Evolutionary conservation across 352 stramenopile genomes (phyloP), one percentile per base, ranked within the genome.

Genomic region (Phytopythium vexans): DNA sequence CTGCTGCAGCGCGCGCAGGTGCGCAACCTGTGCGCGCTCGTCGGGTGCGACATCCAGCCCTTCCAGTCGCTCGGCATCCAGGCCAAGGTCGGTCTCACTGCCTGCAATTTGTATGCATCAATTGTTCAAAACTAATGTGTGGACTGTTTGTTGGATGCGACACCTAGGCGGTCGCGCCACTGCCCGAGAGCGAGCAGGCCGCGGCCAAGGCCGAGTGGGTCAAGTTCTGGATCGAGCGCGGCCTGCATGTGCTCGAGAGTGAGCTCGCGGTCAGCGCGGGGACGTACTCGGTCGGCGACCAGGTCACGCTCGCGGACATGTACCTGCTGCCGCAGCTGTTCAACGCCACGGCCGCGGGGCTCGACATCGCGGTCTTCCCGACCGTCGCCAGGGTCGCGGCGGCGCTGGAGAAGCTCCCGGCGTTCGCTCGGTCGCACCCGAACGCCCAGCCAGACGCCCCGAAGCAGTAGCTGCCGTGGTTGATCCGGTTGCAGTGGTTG

Each of bases 1-100:
- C 56, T 74, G 12, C 54, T 89, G n/a, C 63, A 83, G 43, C 76
- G 82, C 38, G 80, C 83, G 4, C 74, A 82, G 14, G 87, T 90
- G 31, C 81, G 83, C 49, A 89, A 94, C 64, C 64, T 97, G 35
- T 89, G 77, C 33, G 79, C 89, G 27, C 78, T 97, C 42, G 85
- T 98, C 32, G 94, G 91, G 59, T 85, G 82, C 35, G 88, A 95
- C 49, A 97, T 81, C 37, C 91, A 98, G 67, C 92, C 90, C 2
- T 70, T 97, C 32, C 91, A 98, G 72, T 97, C 97, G 59, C 60
- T 95, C 34, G 64, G 62, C 4, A 72, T 95, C 14, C 66, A 96
- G 54, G 58, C 85, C 27, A 85, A 86, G 49, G 43, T 49, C 27
- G 27, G 43, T 41, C 38, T 27, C 21, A 27, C 21, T 27, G 1